These are phyloP conservation scores for Acer saccharum DNA, from an alignment of 345 rosid genomes.

Conservation along the genomic window DNA sequence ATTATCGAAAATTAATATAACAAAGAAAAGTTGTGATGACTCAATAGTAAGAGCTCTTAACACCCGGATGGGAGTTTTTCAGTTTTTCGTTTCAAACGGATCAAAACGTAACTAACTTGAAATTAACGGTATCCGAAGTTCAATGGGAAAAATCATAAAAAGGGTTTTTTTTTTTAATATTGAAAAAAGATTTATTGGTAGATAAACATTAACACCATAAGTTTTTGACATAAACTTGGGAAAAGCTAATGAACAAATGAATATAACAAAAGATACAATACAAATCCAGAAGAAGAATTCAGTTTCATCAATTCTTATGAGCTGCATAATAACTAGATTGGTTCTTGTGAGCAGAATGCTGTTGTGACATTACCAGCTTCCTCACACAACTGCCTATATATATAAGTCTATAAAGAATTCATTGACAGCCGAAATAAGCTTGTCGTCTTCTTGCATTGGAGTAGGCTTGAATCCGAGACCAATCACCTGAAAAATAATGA, in stretches of 20 bases:
- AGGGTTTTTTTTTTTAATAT: too few relatives aligned
- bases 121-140: too few relatives aligned
- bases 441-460: background rate
- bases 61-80: background rate
- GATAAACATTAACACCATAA: background rate
- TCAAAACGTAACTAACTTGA: background rate
- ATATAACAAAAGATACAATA: background rate
- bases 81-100: background rate
- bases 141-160: background rate
- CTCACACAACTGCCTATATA: background rate
- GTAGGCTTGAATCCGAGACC: background rate
- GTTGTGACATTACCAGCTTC: background rate
- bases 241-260: background rate
- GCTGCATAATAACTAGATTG: background rate
- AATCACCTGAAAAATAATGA: background rate
- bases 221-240: background rate
- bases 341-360: background rate
- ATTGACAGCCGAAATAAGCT: background rate
- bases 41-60: background rate
- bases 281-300: slow-evolving; percentile 6
- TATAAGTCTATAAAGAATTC: background rate
- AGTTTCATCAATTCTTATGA: background rate
- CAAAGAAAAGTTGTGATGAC: too few relatives aligned
- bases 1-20: too few relatives aligned
- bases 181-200: background rate